A percentile compares a stretch with the other conserved stretches of the same genome.
phyloP scores from a whole-genome alignment of 2,329 filamentous ascomycete genomes.

The Verticillium alfalfae region DNA sequence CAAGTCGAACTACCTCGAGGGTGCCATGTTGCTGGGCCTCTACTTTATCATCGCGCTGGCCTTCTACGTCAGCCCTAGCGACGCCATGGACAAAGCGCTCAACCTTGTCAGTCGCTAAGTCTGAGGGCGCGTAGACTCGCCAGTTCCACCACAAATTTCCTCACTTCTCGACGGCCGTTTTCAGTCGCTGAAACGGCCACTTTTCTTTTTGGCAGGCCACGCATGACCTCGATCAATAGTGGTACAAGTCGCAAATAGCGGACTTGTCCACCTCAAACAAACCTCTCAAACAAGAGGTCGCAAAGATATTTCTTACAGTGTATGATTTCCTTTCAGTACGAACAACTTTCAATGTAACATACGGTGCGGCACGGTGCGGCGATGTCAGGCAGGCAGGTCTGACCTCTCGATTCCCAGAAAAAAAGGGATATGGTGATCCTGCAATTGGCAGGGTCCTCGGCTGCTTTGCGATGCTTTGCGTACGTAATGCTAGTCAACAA shows the following conservation, averaged over 20 bases:
- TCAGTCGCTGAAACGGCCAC: neutral
- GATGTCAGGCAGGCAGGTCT: neutral
- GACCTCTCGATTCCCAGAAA: neutral
- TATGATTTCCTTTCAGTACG: neutral
- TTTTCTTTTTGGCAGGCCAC: neutral
- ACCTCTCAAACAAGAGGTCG: neutral
- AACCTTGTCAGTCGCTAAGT: neutral
- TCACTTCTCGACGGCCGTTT: neutral
- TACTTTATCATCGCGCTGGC: slow-evolving; percentile 57
- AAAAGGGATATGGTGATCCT: neutral
- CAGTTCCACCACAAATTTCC: neutral
- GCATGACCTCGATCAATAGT: neutral
- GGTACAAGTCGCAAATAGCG: neutral
- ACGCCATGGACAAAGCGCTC: slow-evolving; percentile 35
- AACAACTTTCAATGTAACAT: neutral
- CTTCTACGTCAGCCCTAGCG: slow-evolving; percentile 50
- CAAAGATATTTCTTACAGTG: neutral
- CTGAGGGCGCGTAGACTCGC: neutral
- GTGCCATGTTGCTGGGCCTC: slow-evolving; percentile 58
- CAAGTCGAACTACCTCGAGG: slow-evolving; percentile 79
- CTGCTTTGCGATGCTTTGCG: neutral
- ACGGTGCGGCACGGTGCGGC: neutral
- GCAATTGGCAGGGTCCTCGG: neutral
- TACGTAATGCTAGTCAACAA: neutral
- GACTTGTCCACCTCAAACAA: neutral